phyloP scores from a whole-genome alignment of 345 rosid species.

The Reutealis trisperma region DNA sequence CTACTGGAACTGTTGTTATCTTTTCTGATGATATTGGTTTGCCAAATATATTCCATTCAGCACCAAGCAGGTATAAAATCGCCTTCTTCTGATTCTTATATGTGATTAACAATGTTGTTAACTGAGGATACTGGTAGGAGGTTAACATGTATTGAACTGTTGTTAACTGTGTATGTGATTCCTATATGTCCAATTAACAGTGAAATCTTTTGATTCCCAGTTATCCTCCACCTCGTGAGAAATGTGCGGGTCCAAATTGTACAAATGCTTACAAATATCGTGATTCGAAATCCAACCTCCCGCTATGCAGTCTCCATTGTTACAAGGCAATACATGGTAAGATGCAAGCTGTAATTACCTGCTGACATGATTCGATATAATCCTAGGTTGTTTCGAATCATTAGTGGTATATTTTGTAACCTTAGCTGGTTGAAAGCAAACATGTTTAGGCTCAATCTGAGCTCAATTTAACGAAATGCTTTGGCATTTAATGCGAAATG shows the following conservation, averaged over 20 bases:
- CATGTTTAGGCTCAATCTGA: background rate
- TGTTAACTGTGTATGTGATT: no score
- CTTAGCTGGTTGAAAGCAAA: background rate
- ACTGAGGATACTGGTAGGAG: no score
- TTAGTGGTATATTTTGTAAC: background rate
- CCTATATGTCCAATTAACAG: background rate
- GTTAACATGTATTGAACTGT: no score
- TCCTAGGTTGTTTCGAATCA: background rate
- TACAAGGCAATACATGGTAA: slow-evolving; percentile 33
- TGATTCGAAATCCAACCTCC: slow-evolving; percentile 30
- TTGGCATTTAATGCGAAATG: background rate
- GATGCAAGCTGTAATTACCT: slow-evolving; percentile 13
- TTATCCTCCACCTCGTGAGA: slow-evolving; percentile 34
- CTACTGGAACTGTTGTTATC: slow-evolving; percentile 28
- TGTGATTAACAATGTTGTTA: no score
- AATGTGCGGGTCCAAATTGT: slow-evolving; percentile 36
- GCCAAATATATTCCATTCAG: slow-evolving; percentile 34
- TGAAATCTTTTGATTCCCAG: slow-evolving; percentile 13
- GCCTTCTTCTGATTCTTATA: background rate
- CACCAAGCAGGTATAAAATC: slow-evolving; percentile 46
- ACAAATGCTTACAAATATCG: slow-evolving; percentile 31
- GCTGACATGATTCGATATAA: slow-evolving; percentile 12
- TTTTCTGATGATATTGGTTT: slow-evolving; percentile 32
- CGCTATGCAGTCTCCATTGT: slow-evolving; percentile 33
- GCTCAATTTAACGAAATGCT: background rate